Evolutionary conservation across 345 rosid species (phyloP).

Genomic region (Euphorbia peplus): DNA sequence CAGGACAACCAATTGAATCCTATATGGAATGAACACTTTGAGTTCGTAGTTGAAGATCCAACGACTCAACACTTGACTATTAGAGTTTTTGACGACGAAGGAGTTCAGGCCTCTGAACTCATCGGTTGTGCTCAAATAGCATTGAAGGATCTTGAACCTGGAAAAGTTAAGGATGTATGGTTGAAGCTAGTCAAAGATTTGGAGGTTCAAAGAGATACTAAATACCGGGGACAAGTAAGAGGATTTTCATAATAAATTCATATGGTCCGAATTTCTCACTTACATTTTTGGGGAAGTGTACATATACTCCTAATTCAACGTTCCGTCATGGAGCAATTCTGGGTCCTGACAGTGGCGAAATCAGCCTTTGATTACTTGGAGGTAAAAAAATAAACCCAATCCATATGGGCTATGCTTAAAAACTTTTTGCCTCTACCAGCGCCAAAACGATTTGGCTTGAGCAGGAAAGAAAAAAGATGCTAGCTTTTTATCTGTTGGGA

Average conservation of each 20-base stretch:
- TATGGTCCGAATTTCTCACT: no score
- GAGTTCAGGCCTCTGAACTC: slow-evolving; percentile 74
- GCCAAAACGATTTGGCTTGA: no score
- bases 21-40: slow-evolving; percentile 90
- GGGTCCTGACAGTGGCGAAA: no score
- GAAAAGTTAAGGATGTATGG: slow-evolving; percentile 84
- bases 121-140: slow-evolving; percentile 68
- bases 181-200: slow-evolving; percentile 78
- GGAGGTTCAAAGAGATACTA: slow-evolving; percentile 76
- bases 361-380: no score
- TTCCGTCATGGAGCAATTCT: no score
- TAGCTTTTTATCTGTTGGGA: no score
- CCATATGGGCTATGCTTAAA: no score
- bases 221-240: slow-evolving; percentile 76
- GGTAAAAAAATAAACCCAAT: no score
- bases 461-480: no score
- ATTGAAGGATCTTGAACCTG: slow-evolving; percentile 61
- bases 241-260: neutral
- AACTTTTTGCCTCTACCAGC: no score
- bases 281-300: no score
- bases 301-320: no score
- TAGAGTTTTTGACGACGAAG: slow-evolving; percentile 84
- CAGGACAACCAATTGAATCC: slow-evolving; percentile 85
- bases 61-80: slow-evolving; percentile 75
- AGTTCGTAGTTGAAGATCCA: slow-evolving; percentile 72